Evolutionary conservation across 495 filamentous ascomycete species (phyloP).

Genomic region (Aspergillus steynii): DNA sequence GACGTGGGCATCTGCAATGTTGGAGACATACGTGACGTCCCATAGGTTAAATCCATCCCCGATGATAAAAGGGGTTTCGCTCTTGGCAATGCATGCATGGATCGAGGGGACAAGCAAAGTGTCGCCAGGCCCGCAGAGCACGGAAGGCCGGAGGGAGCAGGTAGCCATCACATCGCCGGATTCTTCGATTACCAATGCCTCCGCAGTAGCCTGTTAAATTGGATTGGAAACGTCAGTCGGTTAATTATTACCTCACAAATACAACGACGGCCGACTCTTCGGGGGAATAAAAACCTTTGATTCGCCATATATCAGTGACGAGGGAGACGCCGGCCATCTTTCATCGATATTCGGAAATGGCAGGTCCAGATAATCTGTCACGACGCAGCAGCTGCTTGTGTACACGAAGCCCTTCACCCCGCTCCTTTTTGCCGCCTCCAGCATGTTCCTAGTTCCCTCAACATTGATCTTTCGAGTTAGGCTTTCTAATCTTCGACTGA

Average conservation of each 20-base stretch:
- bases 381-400: slow-evolving; percentile 56
- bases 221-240: slow-evolving; percentile 18
- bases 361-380: slow-evolving; percentile 54
- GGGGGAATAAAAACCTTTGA: slow-evolving; percentile 48
- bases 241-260: slow-evolving; percentile 7
- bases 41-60: slow-evolving; percentile 59
- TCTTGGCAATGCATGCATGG: slow-evolving; percentile 55
- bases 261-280: slow-evolving; percentile 1
- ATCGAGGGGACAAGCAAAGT: slow-evolving; percentile 52
- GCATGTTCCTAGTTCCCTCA: slow-evolving; percentile 57
- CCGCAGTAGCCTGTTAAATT: slow-evolving; percentile 48
- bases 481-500: slow-evolving; percentile 36
- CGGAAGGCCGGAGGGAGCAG: slow-evolving; percentile 58
- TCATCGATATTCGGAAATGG: slow-evolving; percentile 58
- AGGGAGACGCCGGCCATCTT: slow-evolving; percentile 46
- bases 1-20: slow-evolving; percentile 62
- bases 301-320: slow-evolving; percentile 57
- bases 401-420: slow-evolving; percentile 58
- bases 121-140: slow-evolving; percentile 59
- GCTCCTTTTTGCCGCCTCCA: slow-evolving; percentile 48
- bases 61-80: slow-evolving; percentile 57
- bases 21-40: slow-evolving; percentile 62
- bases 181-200: slow-evolving; percentile 54
- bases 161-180: slow-evolving; percentile 46
- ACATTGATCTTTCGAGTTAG: slow-evolving; percentile 54